Conservation (phyloP, 2,329 filamentous ascomycete species). For the Monilinia polystroma region DNA sequence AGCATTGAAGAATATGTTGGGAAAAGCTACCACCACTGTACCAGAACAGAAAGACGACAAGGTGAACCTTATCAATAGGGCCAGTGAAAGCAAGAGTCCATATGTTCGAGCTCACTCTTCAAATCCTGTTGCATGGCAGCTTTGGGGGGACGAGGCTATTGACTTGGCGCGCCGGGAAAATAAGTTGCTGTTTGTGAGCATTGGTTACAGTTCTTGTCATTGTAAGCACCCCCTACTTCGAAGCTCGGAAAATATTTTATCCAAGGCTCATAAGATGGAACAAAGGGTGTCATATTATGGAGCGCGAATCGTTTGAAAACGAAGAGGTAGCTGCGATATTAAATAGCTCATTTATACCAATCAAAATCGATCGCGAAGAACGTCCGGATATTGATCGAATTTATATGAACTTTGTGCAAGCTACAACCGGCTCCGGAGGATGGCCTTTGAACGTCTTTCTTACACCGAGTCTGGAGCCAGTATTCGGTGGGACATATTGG, state of each 20-base stretch:
- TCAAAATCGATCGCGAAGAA: conserved; percentile 92
- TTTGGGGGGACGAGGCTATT: conserved; percentile 76
- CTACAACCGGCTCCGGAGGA: conserved; percentile 83
- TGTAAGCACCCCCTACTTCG: conserved; percentile 57
- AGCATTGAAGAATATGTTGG: conserved; percentile 30
- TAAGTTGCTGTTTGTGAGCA: conserved; percentile 87
- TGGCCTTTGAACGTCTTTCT: conserved; percentile 98
- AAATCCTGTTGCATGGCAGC: conserved; percentile 89
- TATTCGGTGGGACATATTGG: conserved; percentile 97
- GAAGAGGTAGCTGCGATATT: conserved; percentile 75
- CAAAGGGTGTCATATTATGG: conserved; percentile 83
- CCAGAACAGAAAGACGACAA: conserved; percentile 30
- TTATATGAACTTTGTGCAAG: conserved; percentile 98
- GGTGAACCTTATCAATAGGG: conserved; percentile 51
- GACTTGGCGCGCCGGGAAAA: conserved; percentile 77
- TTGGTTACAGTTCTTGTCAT: conserved; percentile 94
- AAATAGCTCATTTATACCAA: conserved; percentile 84
- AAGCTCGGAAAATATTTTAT: not conserved
- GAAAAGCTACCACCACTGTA: conserved; percentile 10
- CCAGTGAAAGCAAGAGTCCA: conserved; percentile 61
- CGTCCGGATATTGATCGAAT: conserved; percentile 91
- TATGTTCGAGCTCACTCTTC: conserved; percentile 73
- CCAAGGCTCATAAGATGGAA: not conserved
- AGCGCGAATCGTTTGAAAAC: conserved; percentile 86
- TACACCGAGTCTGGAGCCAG: conserved; percentile 86